Evolutionary conservation across 1,139 yeast species (phyloP).

Genomic region (Eremothecium gossypii): DNA sequence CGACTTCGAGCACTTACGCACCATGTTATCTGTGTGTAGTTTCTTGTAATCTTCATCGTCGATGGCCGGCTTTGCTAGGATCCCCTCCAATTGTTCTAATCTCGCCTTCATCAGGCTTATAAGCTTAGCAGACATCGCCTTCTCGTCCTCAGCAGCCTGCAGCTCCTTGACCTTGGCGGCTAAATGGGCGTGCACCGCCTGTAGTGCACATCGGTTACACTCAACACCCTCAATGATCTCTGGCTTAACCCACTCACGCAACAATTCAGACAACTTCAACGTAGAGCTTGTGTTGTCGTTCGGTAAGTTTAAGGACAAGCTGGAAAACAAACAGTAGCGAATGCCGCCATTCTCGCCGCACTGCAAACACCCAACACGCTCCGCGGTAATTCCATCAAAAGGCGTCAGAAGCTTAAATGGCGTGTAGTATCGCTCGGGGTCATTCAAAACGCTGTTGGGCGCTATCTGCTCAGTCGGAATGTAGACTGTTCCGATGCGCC

Average conservation of each 20-base stretch:
- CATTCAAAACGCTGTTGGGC: conserved; percentile 38
- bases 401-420: conserved; percentile 67
- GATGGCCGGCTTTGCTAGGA: conserved; percentile 56
- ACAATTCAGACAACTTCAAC: conserved; percentile 45
- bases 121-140: conserved; percentile 32
- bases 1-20: conserved; percentile 67
- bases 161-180: conserved; percentile 34
- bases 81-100: conserved; percentile 46
- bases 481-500: conserved; percentile 51
- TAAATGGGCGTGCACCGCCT: conserved; percentile 49
- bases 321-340: conserved; percentile 71
- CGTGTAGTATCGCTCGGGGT: conserved; percentile 33
- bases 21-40: conserved; percentile 66
- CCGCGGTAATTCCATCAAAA: conserved; percentile 80
- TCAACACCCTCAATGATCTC: conserved; percentile 88
- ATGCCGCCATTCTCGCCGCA: conserved; percentile 95
- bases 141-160: conserved; percentile 21
- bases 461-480: conserved; percentile 69
- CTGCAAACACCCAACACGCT: conserved; percentile 75
- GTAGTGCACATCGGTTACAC: conserved; percentile 81
- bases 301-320: conserved; percentile 65
- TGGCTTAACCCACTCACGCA: conserved; percentile 66
- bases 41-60: conserved; percentile 71
- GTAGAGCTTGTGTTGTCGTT: conserved; percentile 35
- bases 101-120: conserved; percentile 42